These are phyloP conservation scores for Vitis rupestris DNA, from an alignment of 164 flowering plant genomes.

Conservation along the genomic window DNA sequence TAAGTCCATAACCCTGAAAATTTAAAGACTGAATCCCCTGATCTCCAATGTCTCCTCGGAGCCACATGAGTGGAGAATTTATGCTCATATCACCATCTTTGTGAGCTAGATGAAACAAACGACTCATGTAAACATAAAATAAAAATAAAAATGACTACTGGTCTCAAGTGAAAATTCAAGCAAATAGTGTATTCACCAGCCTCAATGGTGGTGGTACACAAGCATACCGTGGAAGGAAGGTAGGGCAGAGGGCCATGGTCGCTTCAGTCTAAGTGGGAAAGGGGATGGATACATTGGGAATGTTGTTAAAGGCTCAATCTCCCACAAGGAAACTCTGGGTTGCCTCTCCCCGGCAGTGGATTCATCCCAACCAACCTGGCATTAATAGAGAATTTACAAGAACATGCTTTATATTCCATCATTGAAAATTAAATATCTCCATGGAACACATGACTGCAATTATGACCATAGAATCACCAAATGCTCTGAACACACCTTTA, in stretches of 20 bases:
- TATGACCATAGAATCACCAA: neutral
- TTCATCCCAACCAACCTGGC: slow-evolving; percentile 54
- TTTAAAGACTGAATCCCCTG: slow-evolving; percentile 30
- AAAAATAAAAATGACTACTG: neutral
- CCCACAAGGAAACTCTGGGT: slow-evolving; percentile 53
- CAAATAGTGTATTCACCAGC: neutral
- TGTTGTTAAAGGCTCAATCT: slow-evolving; percentile 47
- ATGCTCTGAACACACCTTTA: slow-evolving; percentile 29
- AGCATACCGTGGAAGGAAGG: slow-evolving; percentile 27
- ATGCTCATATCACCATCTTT: slow-evolving; percentile 28
- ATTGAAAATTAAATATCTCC: too few species aligned
- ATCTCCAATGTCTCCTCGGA: slow-evolving; percentile 32
- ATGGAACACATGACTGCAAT: neutral
- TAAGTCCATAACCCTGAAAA: slow-evolving; percentile 32
- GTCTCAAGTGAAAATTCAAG: neutral
- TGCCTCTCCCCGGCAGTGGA: slow-evolving; percentile 53
- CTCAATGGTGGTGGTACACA: neutral
- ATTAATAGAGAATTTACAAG: neutral
- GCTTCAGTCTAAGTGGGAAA: slow-evolving; percentile 37
- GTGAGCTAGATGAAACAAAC: slow-evolving; percentile 10
- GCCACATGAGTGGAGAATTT: slow-evolving; percentile 34
- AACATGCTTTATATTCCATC: too few species aligned
- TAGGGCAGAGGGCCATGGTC: slow-evolving; percentile 43
- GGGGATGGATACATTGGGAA: slow-evolving; percentile 51
- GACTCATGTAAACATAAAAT: neutral